Percentiles rank a stretch among this genome's conserved stretches.
phyloP scores from a whole-genome alignment of 1,139 yeast genomes.

The Scheffersomyces quercinus region DNA sequence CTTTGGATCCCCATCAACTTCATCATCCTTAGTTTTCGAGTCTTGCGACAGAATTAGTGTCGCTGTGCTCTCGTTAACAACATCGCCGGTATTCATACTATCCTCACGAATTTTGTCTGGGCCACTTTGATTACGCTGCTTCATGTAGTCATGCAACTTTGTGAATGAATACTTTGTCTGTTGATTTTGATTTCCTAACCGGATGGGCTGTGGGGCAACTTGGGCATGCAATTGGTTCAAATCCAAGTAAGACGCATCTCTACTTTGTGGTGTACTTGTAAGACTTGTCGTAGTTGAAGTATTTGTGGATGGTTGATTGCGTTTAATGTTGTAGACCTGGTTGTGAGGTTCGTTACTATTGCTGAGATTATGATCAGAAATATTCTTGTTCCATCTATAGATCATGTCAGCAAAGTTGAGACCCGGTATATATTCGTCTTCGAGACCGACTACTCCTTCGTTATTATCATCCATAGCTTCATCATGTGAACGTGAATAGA shows the following conservation, averaged over 20 bases:
- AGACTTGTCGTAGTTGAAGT: constrained; percentile 13
- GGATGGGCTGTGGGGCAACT: constrained; percentile 49
- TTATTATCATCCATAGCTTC: constrained; percentile 17
- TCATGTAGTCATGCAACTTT: constrained; percentile 29
- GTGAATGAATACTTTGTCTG: constrained; percentile 21
- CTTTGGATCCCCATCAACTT: constrained; percentile 12
- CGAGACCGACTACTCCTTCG: constrained; percentile 43
- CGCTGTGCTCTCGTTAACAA: constrained; percentile 5
- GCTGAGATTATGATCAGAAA: constrained; percentile 16
- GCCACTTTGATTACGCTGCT: constrained; percentile 20
- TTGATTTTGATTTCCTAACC: constrained; percentile 11
- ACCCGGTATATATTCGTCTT: constrained; percentile 75
- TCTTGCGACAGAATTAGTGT: constrained; percentile 9
- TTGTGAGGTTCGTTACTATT: constrained; percentile 5
- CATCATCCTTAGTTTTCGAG: background rate
- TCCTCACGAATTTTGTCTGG: background rate
- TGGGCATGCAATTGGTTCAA: constrained; percentile 47
- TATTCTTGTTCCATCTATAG: constrained; percentile 34
- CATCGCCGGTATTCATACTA: no score
- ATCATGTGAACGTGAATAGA: constrained; percentile 37
- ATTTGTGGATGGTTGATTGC: constrained; percentile 5
- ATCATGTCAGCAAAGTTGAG: constrained; percentile 51
- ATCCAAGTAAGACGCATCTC: constrained; percentile 41
- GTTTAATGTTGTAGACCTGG: constrained; percentile 1
- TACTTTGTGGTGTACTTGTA: constrained; percentile 27